These are phyloP conservation scores for Coffea canephora DNA, from an alignment of 257 asterid species.

Conservation along the genomic window DNA sequence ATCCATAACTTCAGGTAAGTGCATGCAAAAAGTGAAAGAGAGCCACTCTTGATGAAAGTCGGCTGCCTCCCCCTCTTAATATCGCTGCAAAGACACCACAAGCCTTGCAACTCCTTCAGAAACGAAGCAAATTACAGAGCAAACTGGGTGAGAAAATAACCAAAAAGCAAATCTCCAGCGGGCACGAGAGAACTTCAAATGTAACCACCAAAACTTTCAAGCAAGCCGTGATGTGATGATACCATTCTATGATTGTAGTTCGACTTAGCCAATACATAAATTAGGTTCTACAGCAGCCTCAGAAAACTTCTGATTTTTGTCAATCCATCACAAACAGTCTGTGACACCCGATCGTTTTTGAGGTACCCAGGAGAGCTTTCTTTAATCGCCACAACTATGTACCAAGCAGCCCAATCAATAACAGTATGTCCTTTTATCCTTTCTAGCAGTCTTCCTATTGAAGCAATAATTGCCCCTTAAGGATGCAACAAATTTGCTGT, in stretches of 20 bases:
- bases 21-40: not conserved
- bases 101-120: not conserved
- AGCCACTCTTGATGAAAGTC: not conserved
- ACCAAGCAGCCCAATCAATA: not conserved
- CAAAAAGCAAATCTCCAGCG: not conserved
- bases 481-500: not conserved
- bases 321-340: not conserved
- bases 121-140: not conserved
- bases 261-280: not conserved
- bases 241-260: not conserved
- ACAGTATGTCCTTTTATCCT: not conserved
- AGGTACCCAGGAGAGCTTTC: not conserved
- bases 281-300: not conserved
- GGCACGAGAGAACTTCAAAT: not conserved
- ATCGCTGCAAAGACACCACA: not conserved
- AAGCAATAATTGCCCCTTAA: not conserved
- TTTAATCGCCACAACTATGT: not conserved
- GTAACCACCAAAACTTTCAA: not conserved
- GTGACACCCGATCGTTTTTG: not conserved
- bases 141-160: not conserved
- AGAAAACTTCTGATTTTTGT: not conserved
- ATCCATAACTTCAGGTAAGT: not conserved
- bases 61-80: not conserved
- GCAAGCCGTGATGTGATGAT: not conserved
- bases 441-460: not conserved